Conservation (phyloP, 108 stramenopile species). For the Cyclotella kingstonii region DNA sequence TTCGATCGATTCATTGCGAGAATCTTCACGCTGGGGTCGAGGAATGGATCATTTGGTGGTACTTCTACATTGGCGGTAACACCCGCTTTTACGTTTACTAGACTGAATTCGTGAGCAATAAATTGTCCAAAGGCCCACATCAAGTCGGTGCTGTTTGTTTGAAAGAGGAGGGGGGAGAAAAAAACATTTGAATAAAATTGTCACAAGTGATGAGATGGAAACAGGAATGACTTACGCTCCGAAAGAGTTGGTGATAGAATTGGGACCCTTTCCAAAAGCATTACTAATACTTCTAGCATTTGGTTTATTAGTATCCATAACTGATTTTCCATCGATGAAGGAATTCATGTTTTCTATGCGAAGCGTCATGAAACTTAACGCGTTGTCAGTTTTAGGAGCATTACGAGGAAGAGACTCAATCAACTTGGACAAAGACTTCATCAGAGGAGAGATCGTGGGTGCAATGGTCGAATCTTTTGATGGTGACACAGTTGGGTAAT, state of each 20-base stretch:
- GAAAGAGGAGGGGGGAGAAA: neutral
- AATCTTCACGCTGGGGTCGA: neutral
- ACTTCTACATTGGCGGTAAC: slow-evolving; percentile 11
- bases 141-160: slow-evolving; percentile 9
- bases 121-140: slow-evolving; percentile 48
- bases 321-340: slow-evolving; percentile 9
- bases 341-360: slow-evolving; percentile 7
- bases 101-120: slow-evolving; percentile 29
- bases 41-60: slow-evolving; percentile 20
- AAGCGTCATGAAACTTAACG: neutral
- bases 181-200: neutral
- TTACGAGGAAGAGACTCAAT: neutral
- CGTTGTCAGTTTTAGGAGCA: slow-evolving; percentile 1
- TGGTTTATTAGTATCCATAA: slow-evolving; percentile 4
- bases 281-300: slow-evolving; percentile 19
- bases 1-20: slow-evolving; percentile 9
- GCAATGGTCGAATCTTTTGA: no score
- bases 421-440: neutral
- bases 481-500: neutral
- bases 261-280: slow-evolving; percentile 8
- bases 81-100: slow-evolving; percentile 3
- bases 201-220: neutral
- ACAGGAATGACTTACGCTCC: slow-evolving; percentile 7
- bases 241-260: slow-evolving; percentile 8
- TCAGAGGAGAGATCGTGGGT: neutral